Base-by-base conservation (phyloP, 2,329 filamentous ascomycete genomes). In the Arthrobotrys musiformis region DNA sequence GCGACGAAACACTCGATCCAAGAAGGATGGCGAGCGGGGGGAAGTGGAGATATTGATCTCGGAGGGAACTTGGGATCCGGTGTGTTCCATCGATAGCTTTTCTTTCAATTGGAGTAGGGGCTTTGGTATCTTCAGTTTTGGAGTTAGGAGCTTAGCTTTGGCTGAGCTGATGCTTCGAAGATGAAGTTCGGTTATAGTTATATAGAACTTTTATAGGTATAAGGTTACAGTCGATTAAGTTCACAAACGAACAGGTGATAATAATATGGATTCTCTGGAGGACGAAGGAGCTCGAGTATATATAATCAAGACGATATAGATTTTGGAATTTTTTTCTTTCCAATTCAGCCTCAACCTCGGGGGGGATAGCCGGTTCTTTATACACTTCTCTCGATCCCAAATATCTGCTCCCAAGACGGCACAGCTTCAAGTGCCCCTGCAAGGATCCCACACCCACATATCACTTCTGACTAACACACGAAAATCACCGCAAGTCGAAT, bases 1-100 rank as follows among this genome's bases (percentile, higher is more conserved):
- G 22, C 72, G 72, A 30, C 72, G 72, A n/a, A 76, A 30, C 13
- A 76, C 72, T 13, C 72, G 58, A 52, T 76, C 72, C 17, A 76
- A 70, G 64, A 76, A 76, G 26, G 72, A 76, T 22, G 70, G 35
- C 7, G 64, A 64, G n/a, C 72, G 72, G 17, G 72, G 72, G 56
- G 72, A 76, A 30, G 72, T 70, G 58, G 72, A 76, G 72, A 76
- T 60, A 3, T 40, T 28, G 33, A 70, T 66, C 72, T 76, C 72
- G 11, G 72, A 26, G 60, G 64, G 72, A 26, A 48, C 56, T 70
- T 76, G 72, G 50, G 70, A 60, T 52, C 72, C 56, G 22, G 64
- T 52, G 19, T 60, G 50, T 69, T 76, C 72, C 72, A 76, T 73
- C 48, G 69, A 61, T 66, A 52, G 6, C 2, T 44, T 35, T 33